Evolutionary conservation across 495 filamentous ascomycete genomes (phyloP), one percentile per base, ranked within the genome.

Genomic region (Schizothecium vesticola): DNA sequence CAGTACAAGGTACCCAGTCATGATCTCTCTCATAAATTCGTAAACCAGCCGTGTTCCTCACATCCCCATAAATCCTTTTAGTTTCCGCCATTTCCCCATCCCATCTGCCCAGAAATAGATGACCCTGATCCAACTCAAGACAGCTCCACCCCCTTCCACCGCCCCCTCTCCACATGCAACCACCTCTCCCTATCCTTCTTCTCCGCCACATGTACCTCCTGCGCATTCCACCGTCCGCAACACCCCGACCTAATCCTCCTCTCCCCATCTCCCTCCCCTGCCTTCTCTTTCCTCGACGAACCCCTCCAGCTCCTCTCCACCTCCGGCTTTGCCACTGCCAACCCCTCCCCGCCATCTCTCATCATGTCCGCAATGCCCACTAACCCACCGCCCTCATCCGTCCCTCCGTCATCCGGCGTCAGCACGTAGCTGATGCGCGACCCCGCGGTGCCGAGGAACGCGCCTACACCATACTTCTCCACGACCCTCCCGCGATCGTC

Each of bases 341-440:
- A 31, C 43, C 73, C 74, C 73, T 84, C 82, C 21, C 82, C 82
- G n/a, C 78, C 72, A 9, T 79, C 78, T 19, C 76, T 73, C 3
- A 84, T 67, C 65, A 89, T 67, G 65, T 88, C 86, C 11, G 73
- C 74, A 58, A 89, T 78, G n/a, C 81, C 78, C 1, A 88, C 77
- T 51, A 90, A 72, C 4, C 85, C 86, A 56, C 82, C 82, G 13
- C 77, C 76, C 67, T 86, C 84, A 59, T 89, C 86, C 21, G 77
- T 80, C 24, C 84, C 88, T 11, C 83, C 84, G 0, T 81, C 71
- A 67, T 91, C 88, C 1, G 89, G 83, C 57, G 80, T 73, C 16
- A 92, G 74, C 13, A 76, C 79, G 67, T 92, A 92, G n/a, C 70
- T 65, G 25, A 92, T 86, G 64, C 76, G 74, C n/a, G 81, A 85